Evolutionary conservation across 768 basidiomycete genomes (phyloP), one percentile per base, ranked within the genome.

Genomic region (Lactifluus piperatus): DNA sequence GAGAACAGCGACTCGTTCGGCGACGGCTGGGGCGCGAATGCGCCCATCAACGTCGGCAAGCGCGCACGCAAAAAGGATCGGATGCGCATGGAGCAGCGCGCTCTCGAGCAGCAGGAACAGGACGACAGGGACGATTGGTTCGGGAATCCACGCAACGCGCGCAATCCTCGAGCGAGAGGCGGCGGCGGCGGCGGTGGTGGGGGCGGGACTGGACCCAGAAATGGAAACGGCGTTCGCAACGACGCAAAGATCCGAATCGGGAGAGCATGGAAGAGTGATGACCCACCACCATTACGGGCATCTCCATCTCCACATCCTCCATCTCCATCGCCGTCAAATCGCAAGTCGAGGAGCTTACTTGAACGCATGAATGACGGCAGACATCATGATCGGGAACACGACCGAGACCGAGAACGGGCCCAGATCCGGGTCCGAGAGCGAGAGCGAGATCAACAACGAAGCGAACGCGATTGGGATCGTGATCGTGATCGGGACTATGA

Each of bases 61-160:
- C 80, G 80, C 62, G 85, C 78, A 3, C 80, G 79, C 62, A 77
- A 76, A 59, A 88, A 85, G 68, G 79, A 82, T 51, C 79, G 73
- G 47, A 81, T 76, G 36, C 78, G 73, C 56, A 67, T 87, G 69
- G 80, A 79, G 63, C 77, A 77, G 65, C 77, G 76, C 56, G 80
- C 77, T 27, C 71, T 74, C 53, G 72, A 74, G 60, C 61, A 71
- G 9, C 70, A 73, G 60, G 73, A 72, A n/a, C 77, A 77, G 24
- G 77, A 81, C 22, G 84, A 87, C 49, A 68, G 68, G 3, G 79
- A 79, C 48, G 83, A 88, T 69, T 89, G 88, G 88, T 91, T 91
- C 68, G 73, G 72, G 36, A 74, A 72, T 43, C 37, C 70, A 11
- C 66, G 65, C 30, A 73, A 73, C 36, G 62, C 60, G 54, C 71